These are phyloP conservation scores for Scheffersomyces cryptocercus DNA, from an alignment of 1,139 yeast species.

Conservation along the genomic window DNA sequence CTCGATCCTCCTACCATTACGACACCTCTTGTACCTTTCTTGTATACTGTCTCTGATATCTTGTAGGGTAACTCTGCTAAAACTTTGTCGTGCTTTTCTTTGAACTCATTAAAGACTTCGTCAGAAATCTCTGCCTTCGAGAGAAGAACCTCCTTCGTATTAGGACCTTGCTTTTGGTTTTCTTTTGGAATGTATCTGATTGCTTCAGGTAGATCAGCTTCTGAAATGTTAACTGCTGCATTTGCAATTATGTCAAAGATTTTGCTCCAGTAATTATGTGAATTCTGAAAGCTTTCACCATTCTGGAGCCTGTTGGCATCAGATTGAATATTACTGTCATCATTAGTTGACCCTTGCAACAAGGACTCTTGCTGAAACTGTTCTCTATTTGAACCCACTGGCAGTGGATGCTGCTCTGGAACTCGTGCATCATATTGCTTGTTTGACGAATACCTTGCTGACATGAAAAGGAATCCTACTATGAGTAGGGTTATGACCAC, in stretches of 20 bases:
- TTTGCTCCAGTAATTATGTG: constrained; percentile 18
- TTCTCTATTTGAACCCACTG: not conserved
- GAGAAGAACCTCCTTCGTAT: constrained; percentile 28
- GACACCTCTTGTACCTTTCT: constrained; percentile 29
- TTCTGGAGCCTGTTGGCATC: not conserved
- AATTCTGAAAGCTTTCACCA: not conserved
- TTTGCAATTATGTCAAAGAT: constrained; percentile 15
- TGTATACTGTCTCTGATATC: constrained; percentile 26
- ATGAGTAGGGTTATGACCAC: not conserved
- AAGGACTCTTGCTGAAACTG: not conserved
- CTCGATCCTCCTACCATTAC: constrained; percentile 42
- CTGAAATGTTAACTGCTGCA: constrained; percentile 10
- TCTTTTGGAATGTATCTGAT: constrained; percentile 24
- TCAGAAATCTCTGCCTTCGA: constrained; percentile 31
- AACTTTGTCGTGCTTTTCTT: constrained; percentile 24
- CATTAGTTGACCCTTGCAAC: not conserved
- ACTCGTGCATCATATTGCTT: not conserved
- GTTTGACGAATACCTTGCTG: not conserved
- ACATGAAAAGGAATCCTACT: not conserved
- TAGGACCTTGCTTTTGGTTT: constrained; percentile 24
- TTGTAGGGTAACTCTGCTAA: constrained; percentile 25
- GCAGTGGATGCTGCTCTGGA: not conserved
- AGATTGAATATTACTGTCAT: not conserved
- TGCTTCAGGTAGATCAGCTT: constrained; percentile 17
- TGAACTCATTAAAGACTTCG: constrained; percentile 24